Percentiles rank a stretch among this genome's conserved stretches.
phyloP scores from a whole-genome alignment of 2,329 filamentous ascomycete species.

The Tolypocladium tropicale region DNA sequence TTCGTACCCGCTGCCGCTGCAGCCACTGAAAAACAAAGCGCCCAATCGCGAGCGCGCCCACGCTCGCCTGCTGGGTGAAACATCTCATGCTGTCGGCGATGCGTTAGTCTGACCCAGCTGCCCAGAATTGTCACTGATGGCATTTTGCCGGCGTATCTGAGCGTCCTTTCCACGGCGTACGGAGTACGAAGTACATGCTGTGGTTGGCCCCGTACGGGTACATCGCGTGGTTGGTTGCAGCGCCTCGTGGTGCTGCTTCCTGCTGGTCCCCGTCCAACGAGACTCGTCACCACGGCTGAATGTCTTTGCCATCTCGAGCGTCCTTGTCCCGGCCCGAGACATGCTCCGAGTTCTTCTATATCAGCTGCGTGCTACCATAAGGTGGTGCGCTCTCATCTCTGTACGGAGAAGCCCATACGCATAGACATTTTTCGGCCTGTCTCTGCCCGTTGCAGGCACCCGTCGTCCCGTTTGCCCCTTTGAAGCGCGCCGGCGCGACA shows the following conservation, averaged over 20 bases:
- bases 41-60: too few species aligned
- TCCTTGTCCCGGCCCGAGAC: not conserved
- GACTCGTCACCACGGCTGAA: not conserved
- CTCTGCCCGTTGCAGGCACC: not conserved
- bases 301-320: not conserved
- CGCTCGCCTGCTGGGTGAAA: not conserved
- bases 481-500: not conserved
- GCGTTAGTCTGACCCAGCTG: too few species aligned
- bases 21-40: not conserved
- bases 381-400: too few species aligned
- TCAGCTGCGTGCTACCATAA: not conserved
- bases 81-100: not conserved
- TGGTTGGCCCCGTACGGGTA: too few species aligned
- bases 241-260: not conserved
- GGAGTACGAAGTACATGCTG: too few species aligned
- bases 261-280: not conserved
- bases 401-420: too few species aligned
- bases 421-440: too few species aligned
- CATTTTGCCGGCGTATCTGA: too few species aligned
- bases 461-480: not conserved
- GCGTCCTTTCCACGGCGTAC: not conserved
- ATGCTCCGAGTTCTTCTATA: not conserved
- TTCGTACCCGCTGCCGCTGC: too few species aligned
- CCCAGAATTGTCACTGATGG: not conserved
- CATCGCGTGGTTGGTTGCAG: too few species aligned